Conservation (phyloP, 1,139 yeast genomes). For the Yamadazyma dushanensis region DNA sequence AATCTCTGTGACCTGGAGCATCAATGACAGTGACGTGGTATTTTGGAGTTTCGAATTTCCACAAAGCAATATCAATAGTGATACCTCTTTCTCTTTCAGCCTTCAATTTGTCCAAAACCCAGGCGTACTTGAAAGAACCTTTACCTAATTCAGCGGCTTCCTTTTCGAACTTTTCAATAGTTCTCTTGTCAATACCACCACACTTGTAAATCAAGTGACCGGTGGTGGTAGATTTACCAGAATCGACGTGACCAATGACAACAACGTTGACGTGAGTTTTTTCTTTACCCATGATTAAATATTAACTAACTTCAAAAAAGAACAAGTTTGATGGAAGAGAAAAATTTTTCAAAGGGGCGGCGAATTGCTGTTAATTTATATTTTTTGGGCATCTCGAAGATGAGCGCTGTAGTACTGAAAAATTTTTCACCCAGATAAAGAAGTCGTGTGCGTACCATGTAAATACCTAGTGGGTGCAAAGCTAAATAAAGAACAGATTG, state of each 20-base stretch:
- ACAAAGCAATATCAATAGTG: conserved; percentile 91
- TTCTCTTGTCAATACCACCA: conserved; percentile 94
- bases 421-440: conserved; percentile 6
- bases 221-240: conserved; percentile 83
- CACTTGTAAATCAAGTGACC: conserved; percentile 98
- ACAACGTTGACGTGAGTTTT: conserved; percentile 93
- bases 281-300: conserved; percentile 6
- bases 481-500: conserved; percentile 1
- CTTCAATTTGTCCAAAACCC: conserved; percentile 95
- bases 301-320: conserved; percentile 5
- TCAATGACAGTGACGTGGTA: conserved; percentile 91
- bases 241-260: conserved; percentile 99
- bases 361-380: conserved; percentile 12
- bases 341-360: conserved; percentile 12
- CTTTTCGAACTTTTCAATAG: conserved; percentile 98
- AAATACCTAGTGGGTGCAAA: too few relatives aligned
- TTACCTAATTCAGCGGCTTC: conserved; percentile 98
- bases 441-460: conserved; percentile 2
- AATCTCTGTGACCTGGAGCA: conserved; percentile 97
- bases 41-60: conserved; percentile 96
- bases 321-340: conserved; percentile 7
- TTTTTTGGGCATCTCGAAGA: conserved; percentile 3
- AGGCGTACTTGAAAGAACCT: conserved; percentile 98
- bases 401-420: conserved; percentile 5
- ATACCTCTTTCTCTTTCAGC: conserved; percentile 98